These are phyloP conservation scores for Candida caryicola DNA, from an alignment of 805 yeast species.

Conservation along the genomic window DNA sequence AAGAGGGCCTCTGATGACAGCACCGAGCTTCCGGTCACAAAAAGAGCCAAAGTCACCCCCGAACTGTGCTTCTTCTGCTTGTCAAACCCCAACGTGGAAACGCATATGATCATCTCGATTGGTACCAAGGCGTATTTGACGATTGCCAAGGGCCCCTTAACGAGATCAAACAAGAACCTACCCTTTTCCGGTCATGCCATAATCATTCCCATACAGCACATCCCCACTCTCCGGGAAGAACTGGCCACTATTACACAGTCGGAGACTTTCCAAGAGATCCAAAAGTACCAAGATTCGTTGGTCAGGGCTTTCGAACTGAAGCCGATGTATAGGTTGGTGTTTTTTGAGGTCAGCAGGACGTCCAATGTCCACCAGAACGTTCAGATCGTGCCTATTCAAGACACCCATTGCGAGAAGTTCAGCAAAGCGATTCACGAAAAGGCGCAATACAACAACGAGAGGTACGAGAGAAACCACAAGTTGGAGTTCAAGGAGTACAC, in stretches of 20 bases:
- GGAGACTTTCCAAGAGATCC: constrained; percentile 40
- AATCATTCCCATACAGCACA: constrained; percentile 75
- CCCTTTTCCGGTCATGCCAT: constrained; percentile 79
- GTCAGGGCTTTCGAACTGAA: constrained; percentile 44
- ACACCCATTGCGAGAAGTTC: constrained; percentile 42
- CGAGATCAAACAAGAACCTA: constrained; percentile 45
- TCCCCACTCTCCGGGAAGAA: constrained; percentile 38
- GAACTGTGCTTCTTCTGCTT: constrained; percentile 77
- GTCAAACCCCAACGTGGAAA: constrained; percentile 70
- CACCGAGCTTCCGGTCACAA: constrained; percentile 9
- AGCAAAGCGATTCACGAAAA: constrained; percentile 45
- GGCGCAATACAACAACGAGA: constrained; percentile 45
- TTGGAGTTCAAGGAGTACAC: constrained; percentile 40
- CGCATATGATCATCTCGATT: constrained; percentile 78
- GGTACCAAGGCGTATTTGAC: constrained; percentile 67
- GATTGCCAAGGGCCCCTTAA: constrained; percentile 82
- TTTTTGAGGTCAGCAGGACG: constrained; percentile 66
- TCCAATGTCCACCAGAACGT: constrained; percentile 72
- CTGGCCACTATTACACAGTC: constrained; percentile 45
- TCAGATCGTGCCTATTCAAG: constrained; percentile 72
- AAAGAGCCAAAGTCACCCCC: constrained; percentile 44
- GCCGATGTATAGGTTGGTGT: constrained; percentile 50
- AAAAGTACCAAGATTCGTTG: constrained; percentile 46
- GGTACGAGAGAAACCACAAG: constrained; percentile 39
- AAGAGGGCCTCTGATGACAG: constrained; percentile 30